A percentile compares a stretch with the other conserved stretches of the same genome.
Conservation (phyloP, 148 eudicot genomes). For the Rhododendron ovatum region DNA sequence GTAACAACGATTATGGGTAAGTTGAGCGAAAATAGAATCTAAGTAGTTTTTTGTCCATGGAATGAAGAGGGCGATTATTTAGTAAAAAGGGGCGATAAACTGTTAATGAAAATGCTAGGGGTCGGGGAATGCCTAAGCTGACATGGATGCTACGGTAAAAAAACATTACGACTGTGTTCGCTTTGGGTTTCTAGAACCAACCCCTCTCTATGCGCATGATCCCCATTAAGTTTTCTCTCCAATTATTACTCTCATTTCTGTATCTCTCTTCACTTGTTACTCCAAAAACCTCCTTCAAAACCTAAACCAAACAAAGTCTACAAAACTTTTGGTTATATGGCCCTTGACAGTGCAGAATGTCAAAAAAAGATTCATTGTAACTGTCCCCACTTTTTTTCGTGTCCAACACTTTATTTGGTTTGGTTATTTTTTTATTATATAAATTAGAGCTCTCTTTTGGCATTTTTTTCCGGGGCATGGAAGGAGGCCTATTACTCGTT, state of each 20-base stretch:
- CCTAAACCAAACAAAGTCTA: not conserved
- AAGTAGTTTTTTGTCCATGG: not conserved
- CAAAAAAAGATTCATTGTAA: not conserved
- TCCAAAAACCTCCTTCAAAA: no score
- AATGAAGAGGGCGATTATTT: not conserved
- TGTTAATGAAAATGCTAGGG: not conserved
- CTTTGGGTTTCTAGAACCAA: no score
- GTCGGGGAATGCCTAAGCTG: not conserved
- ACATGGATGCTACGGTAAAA: not conserved
- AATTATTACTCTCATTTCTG: no score
- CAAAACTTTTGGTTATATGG: not conserved
- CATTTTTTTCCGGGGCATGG: not conserved
- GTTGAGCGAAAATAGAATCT: not conserved
- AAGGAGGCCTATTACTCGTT: not conserved
- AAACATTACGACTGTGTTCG: no score
- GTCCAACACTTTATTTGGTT: not conserved
- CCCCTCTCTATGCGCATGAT: no score
- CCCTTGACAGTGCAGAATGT: not conserved
- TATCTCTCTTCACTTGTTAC: no score
- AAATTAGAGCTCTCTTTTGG: not conserved
- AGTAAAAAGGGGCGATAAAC: not conserved
- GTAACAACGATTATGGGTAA: not conserved
- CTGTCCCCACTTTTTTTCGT: not conserved
- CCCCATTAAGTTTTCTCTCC: no score
- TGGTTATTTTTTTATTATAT: not conserved